Base-by-base conservation (phyloP, 78 protist species). In the Dictyostelium discoideum region DNA sequence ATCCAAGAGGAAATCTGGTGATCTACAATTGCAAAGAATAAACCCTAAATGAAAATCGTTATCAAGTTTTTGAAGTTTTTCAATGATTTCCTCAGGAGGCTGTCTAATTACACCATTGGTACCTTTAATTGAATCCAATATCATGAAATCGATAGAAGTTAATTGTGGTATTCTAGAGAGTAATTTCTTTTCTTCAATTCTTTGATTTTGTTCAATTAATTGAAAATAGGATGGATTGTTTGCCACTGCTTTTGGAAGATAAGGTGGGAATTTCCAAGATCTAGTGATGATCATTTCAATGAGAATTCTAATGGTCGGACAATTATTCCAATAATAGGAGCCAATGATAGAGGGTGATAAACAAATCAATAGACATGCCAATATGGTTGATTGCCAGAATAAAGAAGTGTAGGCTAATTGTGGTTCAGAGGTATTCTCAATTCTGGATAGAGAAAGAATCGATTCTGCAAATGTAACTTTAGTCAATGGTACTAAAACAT, bases 211-310 rank as follows among this genome's bases (percentile, higher is more conserved):
- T 46, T 88, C 94, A 81, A 60, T 80, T 13, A 65, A 39, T 81
- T 65, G 67, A 54, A 50, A 81, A 48, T 42, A 80, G 22, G 80
- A 46, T 4, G 57, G 32, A 29, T 83, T 10, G 16, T 60, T 54
- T 8, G 57, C 20, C 3, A 69, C 22, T 0, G 48, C 11, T 39
- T 90, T 90, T 6, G 95, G 80, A 8, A 48, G 24, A 10, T 90
- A 90, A 1, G 95, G 95, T 26, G 95, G 95, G 63, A 90, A 90
- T 40, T 82, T 90, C 87, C 87, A 90, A 14, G 63, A 42, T 26
- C 85, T 18, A 3, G 95, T 90, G 9, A 90, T 73, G 7, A 90
- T 50, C 95, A 90, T 90, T 63, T 90, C 95, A 44, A 90, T 39
- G 5, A 90, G 44, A 1, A 72, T 20, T 22, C 88, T 39, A 32